Evolutionary conservation across 2,329 filamentous ascomycete species (phyloP), one percentile per base, ranked within the genome.

Genomic region (Eutypella sp.): DNA sequence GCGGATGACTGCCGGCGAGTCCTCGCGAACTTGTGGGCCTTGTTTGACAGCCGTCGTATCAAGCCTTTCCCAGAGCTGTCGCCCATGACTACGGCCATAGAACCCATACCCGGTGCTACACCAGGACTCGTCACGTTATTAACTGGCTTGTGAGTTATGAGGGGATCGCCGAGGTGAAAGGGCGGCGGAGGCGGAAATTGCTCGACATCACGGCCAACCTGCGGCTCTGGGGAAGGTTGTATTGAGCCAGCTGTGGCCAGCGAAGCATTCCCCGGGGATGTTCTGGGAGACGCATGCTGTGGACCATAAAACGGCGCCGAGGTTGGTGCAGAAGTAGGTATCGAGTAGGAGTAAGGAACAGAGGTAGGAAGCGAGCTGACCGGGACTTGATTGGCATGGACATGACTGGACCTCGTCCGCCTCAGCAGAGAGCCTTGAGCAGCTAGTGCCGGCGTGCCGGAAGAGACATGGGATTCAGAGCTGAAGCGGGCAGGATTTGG

Each of bases 11-110:
- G 84, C 50, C 91, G 79, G 51, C 90, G 82, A 49, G 84, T 78
- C 33, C 67, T 69, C 62, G 82, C 64, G 74, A 85, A 68, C 76
- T 84, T 66, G 81, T 84, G 82, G 5, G 90, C 89, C 50, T 85
- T 83, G 57, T 87, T 88, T 25, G 93, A 97, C 19, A 96, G 72
- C 51, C 91, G 81, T 51, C 93, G 83, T 55, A 97, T 95, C 46
- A 97, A 68, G 42, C 66, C 69, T 57, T 73, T 75, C 41, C 77
- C 78, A 34, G 58, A 58, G 52, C 51, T 55, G 45, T 50, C 54
- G 46, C 41, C 59, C 45, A 63, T 51, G 33, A 66, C 63, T 45
- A 78, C 74, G 13, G 70, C 67, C 59, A 75, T 67, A 34, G 84
- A 78, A 29, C 77, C 79, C 58, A 82, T 80, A 59, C 73, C 76